Evolutionary conservation across 345 rosid species (phyloP), one percentile per base, ranked within the genome.

Genomic region (Pistacia vera): DNA sequence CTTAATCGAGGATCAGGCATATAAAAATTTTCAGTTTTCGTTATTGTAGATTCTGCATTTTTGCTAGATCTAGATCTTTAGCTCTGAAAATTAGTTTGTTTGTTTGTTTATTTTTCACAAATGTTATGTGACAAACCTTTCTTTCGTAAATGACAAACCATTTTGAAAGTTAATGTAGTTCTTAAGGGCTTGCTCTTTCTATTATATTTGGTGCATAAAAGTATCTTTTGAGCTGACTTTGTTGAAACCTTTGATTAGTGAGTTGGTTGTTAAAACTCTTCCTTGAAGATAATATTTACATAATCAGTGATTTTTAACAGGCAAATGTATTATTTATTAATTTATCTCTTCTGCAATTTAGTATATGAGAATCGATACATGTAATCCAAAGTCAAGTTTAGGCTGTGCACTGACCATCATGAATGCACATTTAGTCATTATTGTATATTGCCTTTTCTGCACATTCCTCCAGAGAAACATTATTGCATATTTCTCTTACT

Each of bases 1-100:
- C 18, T 54, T 16, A 20, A 14, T 69, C 68, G 57, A 46, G 71
- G 58, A n/a, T 60, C 58, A 46, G 66, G 63, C 41, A 63, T 61
- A 13, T 46, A 60, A 52, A 30, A 49, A 57, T 65, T 35, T 68
- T 51, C 18, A 66, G 36, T 20, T 70, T 54, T 54, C 4, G 13
- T 16, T 83, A 52, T 71, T 63, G 67, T 82, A 74, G 71, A 77
- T 79, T 72, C 74, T 77, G 63, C 78, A 48, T 63, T 61, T 66
- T 76, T 71, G 28, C 65, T 63, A 28, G 44, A 61, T 75, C 67
- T 64, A 73, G 57, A 55, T 63, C 41, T 56, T 41, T 68, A 56
- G 25, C 28, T 61, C 67, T 70, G 58, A 18, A 63, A 66, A 54
- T 48, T 49, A 33, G 74, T 46, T 36, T 69, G 3, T 72, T 36